phyloP scores from a whole-genome alignment of 169 alveolate species.

The Plasmodium sp. region DNA sequence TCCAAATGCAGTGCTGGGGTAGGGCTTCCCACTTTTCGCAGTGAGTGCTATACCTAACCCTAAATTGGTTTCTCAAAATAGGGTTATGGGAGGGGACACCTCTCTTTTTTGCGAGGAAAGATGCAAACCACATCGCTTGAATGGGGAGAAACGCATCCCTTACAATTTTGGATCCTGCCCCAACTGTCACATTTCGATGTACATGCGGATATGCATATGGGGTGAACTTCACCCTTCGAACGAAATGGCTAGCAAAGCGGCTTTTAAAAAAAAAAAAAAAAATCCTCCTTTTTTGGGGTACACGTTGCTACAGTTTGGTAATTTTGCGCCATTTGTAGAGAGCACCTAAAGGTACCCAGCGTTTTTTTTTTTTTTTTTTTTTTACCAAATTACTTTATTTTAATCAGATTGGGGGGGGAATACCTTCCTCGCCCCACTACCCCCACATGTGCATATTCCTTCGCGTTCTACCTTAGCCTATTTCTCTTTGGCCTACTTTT shows the following conservation, averaged over 20 bases:
- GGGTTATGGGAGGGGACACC: not conserved
- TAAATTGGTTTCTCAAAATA: not conserved
- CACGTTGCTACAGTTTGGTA: not conserved
- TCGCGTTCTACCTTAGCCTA: not conserved
- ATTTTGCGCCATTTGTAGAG: not conserved
- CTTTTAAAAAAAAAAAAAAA: not conserved
- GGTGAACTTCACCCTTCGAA: not conserved
- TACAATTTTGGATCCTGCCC: not conserved
- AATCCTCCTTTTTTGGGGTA: not conserved
- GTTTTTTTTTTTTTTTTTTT: constrained; percentile 17
- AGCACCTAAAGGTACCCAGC: not conserved
- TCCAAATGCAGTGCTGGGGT: not conserved
- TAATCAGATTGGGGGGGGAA: not conserved
- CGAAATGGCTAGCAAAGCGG: not conserved
- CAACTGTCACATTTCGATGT: not conserved
- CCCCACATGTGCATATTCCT: not conserved
- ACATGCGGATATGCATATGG: not conserved
- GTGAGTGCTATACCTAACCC: not conserved
- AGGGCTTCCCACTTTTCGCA: not conserved
- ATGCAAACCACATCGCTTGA: not conserved
- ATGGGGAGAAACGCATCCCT: not conserved
- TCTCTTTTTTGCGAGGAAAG: not conserved
- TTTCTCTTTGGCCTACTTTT: not conserved
- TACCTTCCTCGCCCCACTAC: not conserved
- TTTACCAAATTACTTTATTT: not conserved